Percentiles rank a stretch among this genome's conserved stretches.
Conservation (phyloP, 371 early-diverging fungal genomes). For the Mucor circinelloides region DNA sequence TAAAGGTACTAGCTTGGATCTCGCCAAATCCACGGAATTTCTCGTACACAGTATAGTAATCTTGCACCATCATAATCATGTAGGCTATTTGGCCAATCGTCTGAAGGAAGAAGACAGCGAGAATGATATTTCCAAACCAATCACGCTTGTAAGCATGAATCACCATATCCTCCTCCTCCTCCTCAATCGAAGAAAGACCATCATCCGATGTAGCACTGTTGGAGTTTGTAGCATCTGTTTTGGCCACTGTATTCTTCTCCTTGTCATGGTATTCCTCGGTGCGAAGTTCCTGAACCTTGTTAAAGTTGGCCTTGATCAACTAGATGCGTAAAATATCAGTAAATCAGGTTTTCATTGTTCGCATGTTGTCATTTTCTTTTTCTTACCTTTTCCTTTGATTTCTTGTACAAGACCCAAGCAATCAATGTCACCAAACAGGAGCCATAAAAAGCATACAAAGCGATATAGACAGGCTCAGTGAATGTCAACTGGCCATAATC, state of each 20-base stretch:
- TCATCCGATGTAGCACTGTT: not conserved
- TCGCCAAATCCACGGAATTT: conserved; percentile 34
- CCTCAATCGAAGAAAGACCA: not conserved
- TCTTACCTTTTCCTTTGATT: conserved; percentile 27
- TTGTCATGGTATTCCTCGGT: conserved; percentile 9
- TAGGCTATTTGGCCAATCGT: conserved; percentile 45
- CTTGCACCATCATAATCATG: conserved; percentile 39
- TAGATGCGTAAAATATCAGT: not conserved
- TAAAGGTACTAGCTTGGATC: conserved; percentile 44
- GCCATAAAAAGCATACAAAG: conserved; percentile 57
- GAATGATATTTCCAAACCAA: conserved; percentile 29
- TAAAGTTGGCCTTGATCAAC: conserved; percentile 8
- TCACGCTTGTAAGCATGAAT: conserved; percentile 47
- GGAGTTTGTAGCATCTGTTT: not conserved
- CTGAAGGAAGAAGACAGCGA: conserved; percentile 31
- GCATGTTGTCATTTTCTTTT: not conserved
- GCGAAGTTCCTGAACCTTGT: conserved; percentile 11
- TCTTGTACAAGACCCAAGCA: conserved; percentile 65
- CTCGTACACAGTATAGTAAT: conserved; percentile 41
- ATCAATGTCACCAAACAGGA: conserved; percentile 59
- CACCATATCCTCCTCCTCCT: conserved; percentile 22
- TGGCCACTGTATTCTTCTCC: not conserved
- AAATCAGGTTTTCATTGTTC: not conserved
- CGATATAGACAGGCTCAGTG: conserved; percentile 49
- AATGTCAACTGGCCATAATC: conserved; percentile 47